Conservation (phyloP, 306 rosid species). For the Malus asiatica region DNA sequence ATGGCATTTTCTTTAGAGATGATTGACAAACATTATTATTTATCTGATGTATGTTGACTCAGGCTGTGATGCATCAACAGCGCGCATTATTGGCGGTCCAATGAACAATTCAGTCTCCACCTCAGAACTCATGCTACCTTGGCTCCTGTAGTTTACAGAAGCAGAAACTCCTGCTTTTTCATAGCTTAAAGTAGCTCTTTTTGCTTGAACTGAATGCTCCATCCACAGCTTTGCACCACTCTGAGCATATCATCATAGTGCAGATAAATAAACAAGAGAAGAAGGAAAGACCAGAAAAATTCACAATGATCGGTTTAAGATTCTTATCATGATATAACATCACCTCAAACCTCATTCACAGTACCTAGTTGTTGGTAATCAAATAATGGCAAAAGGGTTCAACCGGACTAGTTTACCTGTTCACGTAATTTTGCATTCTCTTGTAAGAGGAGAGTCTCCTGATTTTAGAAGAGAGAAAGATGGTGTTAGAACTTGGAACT, state of each 20-base stretch:
- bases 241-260: background rate
- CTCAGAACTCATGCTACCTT: slow-evolving; percentile 12
- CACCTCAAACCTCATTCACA: background rate
- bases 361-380: background rate
- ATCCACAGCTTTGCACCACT: background rate
- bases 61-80: background rate
- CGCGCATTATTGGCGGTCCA: slow-evolving; percentile 33
- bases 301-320: background rate
- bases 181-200: background rate
- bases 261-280: background rate
- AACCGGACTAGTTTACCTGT: slow-evolving; percentile 27
- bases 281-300: background rate
- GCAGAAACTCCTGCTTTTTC: background rate
- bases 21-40: background rate
- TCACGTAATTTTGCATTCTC: slow-evolving; percentile 30
- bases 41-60: background rate
- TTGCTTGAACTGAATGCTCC: slow-evolving; percentile 1
- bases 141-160: background rate
- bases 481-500: background rate
- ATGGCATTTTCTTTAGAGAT: background rate
- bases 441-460: slow-evolving; percentile 41
- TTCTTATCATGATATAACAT: no score
- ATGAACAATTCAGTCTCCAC: slow-evolving; percentile 44
- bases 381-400: background rate
- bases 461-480: slow-evolving; percentile 1